Percentiles rank a stretch among this genome's conserved stretches.
Conservation (phyloP, 495 filamentous ascomycete genomes). For the Aspergillus egyptiacus region DNA sequence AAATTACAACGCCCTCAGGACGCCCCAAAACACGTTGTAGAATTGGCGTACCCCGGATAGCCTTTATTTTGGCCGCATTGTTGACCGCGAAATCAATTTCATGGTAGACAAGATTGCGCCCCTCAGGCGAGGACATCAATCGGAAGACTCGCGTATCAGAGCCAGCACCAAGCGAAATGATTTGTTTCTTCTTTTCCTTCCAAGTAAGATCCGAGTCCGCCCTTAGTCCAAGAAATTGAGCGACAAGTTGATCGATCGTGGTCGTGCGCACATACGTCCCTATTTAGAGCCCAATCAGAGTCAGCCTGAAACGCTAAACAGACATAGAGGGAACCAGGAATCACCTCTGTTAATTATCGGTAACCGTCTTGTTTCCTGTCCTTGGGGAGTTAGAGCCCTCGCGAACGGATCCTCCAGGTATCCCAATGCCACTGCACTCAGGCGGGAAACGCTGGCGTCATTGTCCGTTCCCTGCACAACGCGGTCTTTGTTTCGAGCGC, state of each 20-base stretch:
- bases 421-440: conserved; percentile 83
- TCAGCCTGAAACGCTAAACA: not conserved
- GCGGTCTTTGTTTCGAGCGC: conserved; percentile 35
- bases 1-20: conserved; percentile 28
- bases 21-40: conserved; percentile 26
- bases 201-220: conserved; percentile 7
- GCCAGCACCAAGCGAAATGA: conserved; percentile 89
- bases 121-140: conserved; percentile 40
- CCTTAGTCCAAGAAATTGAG: conserved; percentile 54
- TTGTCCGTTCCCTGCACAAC: conserved; percentile 85
- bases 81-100: conserved; percentile 87
- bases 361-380: conserved; percentile 48
- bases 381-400: conserved; percentile 51
- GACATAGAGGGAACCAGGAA: conserved; percentile 3
- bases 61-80: conserved; percentile 55
- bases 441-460: conserved; percentile 80
- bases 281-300: conserved; percentile 21
- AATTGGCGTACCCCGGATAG: conserved; percentile 40
- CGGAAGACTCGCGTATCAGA: conserved; percentile 86
- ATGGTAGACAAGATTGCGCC: conserved; percentile 62
- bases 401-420: conserved; percentile 84
- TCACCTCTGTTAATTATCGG: conserved; percentile 92
- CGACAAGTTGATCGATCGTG: conserved; percentile 76
- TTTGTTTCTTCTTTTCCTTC: conserved; percentile 54
- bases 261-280: conserved; percentile 92